Evolutionary conservation across 1,284 basidiomycete species (phyloP).

Genomic region (Ceratobasidium sp.): DNA sequence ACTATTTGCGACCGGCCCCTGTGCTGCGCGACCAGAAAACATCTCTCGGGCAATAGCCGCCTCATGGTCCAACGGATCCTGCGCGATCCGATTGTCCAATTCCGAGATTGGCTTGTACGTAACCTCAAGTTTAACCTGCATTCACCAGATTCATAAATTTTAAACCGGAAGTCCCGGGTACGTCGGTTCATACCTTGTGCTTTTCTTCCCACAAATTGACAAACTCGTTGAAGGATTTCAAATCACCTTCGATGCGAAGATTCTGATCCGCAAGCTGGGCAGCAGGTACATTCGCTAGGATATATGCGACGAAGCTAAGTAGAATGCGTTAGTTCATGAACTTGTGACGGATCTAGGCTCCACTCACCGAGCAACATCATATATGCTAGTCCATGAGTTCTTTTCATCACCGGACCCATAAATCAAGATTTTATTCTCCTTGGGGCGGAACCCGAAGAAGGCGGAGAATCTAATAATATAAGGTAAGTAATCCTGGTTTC

Average conservation of each 20-base stretch:
- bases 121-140: constrained; percentile 29
- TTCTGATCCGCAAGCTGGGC: constrained; percentile 24
- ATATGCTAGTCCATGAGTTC: constrained; percentile 41
- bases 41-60: constrained; percentile 38
- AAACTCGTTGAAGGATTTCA: constrained; percentile 47
- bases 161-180: too few relatives aligned
- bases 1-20: constrained; percentile 25
- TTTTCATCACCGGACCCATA: constrained; percentile 28
- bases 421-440: constrained; percentile 33
- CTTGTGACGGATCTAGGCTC: background rate
- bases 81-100: constrained; percentile 6
- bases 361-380: constrained; percentile 36
- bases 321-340: background rate
- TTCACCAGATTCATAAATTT: background rate
- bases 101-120: constrained; percentile 28
- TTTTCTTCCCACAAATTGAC: constrained; percentile 42
- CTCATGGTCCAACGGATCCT: constrained; percentile 27
- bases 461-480: constrained; percentile 14
- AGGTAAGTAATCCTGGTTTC: background rate
- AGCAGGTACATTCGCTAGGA: constrained; percentile 19
- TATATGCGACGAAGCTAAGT: constrained; percentile 28
- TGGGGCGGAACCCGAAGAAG: constrained; percentile 34
- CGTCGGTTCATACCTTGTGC: constrained; percentile 18
- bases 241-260: constrained; percentile 38
- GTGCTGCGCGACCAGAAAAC: constrained; percentile 37